phyloP scores from a whole-genome alignment of 768 basidiomycete species.

The Infundibulicybe gibba region DNA sequence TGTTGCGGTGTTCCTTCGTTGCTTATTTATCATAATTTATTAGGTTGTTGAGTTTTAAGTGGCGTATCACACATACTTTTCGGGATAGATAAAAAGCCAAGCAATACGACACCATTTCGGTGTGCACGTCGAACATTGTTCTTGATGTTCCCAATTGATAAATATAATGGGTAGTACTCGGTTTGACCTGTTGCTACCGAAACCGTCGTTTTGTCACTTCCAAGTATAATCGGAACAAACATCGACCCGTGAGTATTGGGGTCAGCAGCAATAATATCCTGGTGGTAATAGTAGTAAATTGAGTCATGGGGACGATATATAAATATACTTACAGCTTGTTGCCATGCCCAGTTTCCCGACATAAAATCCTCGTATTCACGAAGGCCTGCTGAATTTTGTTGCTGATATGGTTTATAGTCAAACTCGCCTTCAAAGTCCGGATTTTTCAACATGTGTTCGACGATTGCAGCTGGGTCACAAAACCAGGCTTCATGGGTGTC shows the following conservation, averaged over 20 bases:
- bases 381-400: slow-evolving; percentile 11
- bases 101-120: slow-evolving; percentile 1
- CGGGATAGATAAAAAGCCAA: neutral
- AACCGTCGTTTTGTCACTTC: slow-evolving; percentile 34
- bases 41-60: neutral
- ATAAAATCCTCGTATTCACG: slow-evolving; percentile 29
- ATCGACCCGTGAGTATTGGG: slow-evolving; percentile 19
- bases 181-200: slow-evolving; percentile 32
- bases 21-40: neutral
- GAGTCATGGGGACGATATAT: neutral
- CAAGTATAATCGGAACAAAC: slow-evolving; percentile 28
- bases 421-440: neutral
- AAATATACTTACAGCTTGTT: slow-evolving; percentile 27
- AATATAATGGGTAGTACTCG: slow-evolving; percentile 31
- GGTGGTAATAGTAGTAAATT: no score
- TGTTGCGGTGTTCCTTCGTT: slow-evolving; percentile 1
- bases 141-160: slow-evolving; percentile 25
- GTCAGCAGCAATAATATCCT: slow-evolving; percentile 17
- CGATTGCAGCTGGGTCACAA: neutral
- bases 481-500: neutral
- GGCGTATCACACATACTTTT: neutral
- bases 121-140: slow-evolving; percentile 27
- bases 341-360: slow-evolving; percentile 38
- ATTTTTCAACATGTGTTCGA: neutral
- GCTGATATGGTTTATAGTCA: neutral